Percentiles rank a stretch among this genome's conserved stretches.
These are phyloP conservation scores for Vanrija humicola DNA, from an alignment of 1,284 basidiomycete genomes.

Conservation along the genomic window DNA sequence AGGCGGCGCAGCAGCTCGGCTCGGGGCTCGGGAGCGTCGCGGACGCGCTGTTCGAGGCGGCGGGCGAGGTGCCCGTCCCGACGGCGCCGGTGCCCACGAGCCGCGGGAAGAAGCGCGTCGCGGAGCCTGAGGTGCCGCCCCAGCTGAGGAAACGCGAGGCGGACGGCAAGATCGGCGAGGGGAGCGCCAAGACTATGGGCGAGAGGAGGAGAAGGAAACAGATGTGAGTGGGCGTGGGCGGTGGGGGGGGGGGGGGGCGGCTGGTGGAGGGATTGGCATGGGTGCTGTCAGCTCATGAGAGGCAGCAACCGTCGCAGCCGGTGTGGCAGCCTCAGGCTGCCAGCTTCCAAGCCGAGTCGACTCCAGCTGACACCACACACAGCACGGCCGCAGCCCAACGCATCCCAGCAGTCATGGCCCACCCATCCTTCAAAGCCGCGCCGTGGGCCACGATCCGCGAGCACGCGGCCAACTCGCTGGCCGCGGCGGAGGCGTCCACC, in stretches of 20 bases:
- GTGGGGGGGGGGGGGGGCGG: no score
- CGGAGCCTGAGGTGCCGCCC: constrained; percentile 8
- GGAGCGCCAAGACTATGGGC: constrained; percentile 38
- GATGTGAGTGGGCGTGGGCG: constrained; percentile 42
- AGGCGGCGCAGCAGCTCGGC: constrained; percentile 33
- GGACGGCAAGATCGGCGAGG: constrained; percentile 40
- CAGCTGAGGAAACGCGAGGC: constrained; percentile 18
- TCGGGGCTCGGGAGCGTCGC: constrained; percentile 32
- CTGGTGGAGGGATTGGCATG: no score
- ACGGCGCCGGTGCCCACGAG: not conserved
- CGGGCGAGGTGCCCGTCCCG: not conserved
- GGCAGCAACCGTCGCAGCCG: no score
- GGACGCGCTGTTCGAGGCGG: constrained; percentile 28
- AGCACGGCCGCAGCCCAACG: constrained; percentile 35
- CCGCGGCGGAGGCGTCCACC: constrained; percentile 18
- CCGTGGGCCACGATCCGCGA: constrained; percentile 48
- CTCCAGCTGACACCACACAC: not conserved
- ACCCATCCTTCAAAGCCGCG: constrained; percentile 44
- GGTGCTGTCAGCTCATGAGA: no score
- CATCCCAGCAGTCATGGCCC: constrained; percentile 42
- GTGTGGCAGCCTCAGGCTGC: no score
- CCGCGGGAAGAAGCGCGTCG: constrained; percentile 8
- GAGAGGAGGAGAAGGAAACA: constrained; percentile 42
- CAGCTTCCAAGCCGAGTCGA: no score
- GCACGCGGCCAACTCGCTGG: constrained; percentile 44